Evolutionary conservation across 2,329 filamentous ascomycete genomes (phyloP).

Genomic region (Alternaria triticimaculans): DNA sequence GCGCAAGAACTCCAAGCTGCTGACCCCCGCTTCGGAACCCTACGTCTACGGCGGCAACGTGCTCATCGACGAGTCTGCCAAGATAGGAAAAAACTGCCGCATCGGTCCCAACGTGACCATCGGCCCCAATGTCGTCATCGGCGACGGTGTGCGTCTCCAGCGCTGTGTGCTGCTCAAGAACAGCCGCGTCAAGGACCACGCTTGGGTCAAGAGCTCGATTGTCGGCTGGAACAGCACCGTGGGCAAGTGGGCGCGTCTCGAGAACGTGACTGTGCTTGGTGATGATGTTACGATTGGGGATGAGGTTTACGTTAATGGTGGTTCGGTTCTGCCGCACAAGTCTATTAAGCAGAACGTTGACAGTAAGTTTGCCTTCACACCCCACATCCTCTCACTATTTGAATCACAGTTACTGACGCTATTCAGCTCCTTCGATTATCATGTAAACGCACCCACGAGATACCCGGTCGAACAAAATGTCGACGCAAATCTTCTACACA

Average conservation of each 20-base stretch:
- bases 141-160: slow-evolving; percentile 92
- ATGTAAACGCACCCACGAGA: slow-evolving; percentile 47
- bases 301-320: slow-evolving; percentile 98
- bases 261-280: slow-evolving; percentile 97
- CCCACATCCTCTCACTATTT: too few relatives aligned
- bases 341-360: slow-evolving; percentile 99
- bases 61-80: slow-evolving; percentile 89
- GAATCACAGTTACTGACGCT: too few relatives aligned
- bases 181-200: slow-evolving; percentile 97
- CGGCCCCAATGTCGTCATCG: slow-evolving; percentile 88
- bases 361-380: slow-evolving; percentile 37
- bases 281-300: slow-evolving; percentile 98
- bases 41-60: slow-evolving; percentile 95
- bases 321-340: slow-evolving; percentile 95
- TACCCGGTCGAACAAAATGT: slow-evolving; percentile 12
- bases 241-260: slow-evolving; percentile 91
- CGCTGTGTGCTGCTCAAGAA: slow-evolving; percentile 87
- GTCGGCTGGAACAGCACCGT: slow-evolving; percentile 98
- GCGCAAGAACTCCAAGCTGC: slow-evolving; percentile 86
- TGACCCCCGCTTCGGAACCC: slow-evolving; percentile 74
- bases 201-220: slow-evolving; percentile 98
- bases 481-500: slow-evolving; percentile 21
- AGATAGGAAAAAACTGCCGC: slow-evolving; percentile 97
- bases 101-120: slow-evolving; percentile 98
- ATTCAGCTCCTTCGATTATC: slow-evolving; percentile 56